Percentiles rank a stretch among this genome's conserved stretches.
These are phyloP conservation scores for Delonix regia DNA, from an alignment of 306 rosid species.

Conservation along the genomic window DNA sequence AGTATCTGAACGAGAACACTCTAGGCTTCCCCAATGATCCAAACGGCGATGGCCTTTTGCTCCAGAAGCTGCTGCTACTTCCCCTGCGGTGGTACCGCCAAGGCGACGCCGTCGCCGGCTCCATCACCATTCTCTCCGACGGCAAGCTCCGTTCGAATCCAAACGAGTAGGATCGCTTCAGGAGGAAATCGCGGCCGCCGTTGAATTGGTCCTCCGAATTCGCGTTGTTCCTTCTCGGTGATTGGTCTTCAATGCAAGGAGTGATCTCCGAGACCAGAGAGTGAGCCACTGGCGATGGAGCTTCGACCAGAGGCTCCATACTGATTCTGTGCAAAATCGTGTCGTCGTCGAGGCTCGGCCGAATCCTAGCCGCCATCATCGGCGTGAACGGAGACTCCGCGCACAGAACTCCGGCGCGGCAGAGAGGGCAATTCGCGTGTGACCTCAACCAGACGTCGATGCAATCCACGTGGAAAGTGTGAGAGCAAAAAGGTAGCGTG, in stretches of 20 bases:
- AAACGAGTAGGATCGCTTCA: constrained; percentile 85
- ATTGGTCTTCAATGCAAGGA: constrained; percentile 62
- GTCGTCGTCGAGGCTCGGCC: constrained; percentile 80
- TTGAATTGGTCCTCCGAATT: constrained; percentile 55
- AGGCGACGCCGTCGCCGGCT: constrained; percentile 74
- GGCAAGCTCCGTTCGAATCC: constrained; percentile 81
- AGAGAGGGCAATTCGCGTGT: constrained; percentile 95
- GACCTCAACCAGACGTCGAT: constrained; percentile 95
- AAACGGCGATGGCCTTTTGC: constrained; percentile 81
- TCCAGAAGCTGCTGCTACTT: constrained; percentile 60
- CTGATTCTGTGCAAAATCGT: constrained; percentile 53
- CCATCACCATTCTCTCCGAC: constrained; percentile 78
- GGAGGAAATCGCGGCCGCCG: constrained; percentile 61
- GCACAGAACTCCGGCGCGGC: constrained; percentile 83
- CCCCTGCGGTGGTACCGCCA: constrained; percentile 79
- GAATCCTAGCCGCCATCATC: constrained; percentile 83
- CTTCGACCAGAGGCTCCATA: constrained; percentile 53
- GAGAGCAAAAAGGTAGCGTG: constrained; percentile 80
- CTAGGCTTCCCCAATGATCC: constrained; percentile 73
- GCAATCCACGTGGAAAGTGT: constrained; percentile 88
- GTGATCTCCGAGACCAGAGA: constrained; percentile 62
- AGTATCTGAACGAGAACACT: constrained; percentile 78
- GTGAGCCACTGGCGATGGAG: constrained; percentile 6
- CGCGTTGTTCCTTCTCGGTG: constrained; percentile 43
- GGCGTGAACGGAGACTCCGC: constrained; percentile 84